Conservation (phyloP, 139 green algal species). For the Trebouxia sp. region DNA sequence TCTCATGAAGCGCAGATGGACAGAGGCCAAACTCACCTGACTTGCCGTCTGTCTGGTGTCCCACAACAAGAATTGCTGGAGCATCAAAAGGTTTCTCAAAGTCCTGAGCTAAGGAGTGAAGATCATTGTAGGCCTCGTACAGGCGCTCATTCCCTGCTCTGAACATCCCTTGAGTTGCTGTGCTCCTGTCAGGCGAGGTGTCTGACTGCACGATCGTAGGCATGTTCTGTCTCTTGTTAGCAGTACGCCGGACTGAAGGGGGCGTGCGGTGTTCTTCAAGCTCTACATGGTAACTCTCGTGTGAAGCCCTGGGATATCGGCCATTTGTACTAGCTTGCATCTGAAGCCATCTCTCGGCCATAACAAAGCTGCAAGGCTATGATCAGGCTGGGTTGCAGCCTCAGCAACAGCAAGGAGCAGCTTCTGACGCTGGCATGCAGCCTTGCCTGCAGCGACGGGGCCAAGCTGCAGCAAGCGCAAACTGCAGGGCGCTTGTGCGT, state of each 20-base stretch:
- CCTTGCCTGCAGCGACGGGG: not conserved
- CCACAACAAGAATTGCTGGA: constrained; percentile 93
- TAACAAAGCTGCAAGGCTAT: not conserved
- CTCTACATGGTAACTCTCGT: constrained; percentile 37
- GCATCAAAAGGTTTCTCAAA: constrained; percentile 97
- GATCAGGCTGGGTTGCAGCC: not conserved
- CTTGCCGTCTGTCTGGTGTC: constrained; percentile 97
- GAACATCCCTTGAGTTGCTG: constrained; percentile 42
- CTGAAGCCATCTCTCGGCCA: constrained; percentile 50
- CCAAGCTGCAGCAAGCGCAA: no score
- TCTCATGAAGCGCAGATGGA: not conserved
- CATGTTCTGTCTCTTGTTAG: constrained; percentile 16
- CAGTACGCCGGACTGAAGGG: constrained; percentile 29
- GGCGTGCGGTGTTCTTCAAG: constrained; percentile 54
- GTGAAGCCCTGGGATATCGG: constrained; percentile 38
- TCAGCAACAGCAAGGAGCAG: not conserved
- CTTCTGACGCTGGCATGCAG: not conserved
- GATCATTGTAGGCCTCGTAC: constrained; percentile 93
- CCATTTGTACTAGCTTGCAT: constrained; percentile 41
- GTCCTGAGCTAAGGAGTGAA: constrained; percentile 88
- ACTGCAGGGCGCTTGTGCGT: no score
- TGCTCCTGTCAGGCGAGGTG: constrained; percentile 49
- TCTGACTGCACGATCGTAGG: constrained; percentile 33
- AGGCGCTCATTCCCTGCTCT: constrained; percentile 80
- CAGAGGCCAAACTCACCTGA: constrained; percentile 54